These are phyloP conservation scores for Exsudoporus frostii DNA, from an alignment of 768 basidiomycete genomes.

Conservation along the genomic window DNA sequence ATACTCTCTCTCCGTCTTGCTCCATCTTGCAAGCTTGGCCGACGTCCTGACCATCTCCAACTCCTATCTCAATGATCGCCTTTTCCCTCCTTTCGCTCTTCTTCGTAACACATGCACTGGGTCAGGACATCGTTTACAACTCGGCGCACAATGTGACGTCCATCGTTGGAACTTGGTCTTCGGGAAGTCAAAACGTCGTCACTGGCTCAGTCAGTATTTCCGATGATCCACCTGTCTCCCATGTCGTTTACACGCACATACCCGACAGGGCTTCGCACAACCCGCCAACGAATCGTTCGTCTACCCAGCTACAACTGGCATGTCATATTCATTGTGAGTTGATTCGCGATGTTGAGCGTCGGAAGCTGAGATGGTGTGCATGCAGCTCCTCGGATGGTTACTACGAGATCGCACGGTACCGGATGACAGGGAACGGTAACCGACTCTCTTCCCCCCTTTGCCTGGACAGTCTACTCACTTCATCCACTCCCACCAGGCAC, in stretches of 20 bases:
- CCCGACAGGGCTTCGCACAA: slow-evolving; percentile 71
- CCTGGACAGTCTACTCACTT: not conserved
- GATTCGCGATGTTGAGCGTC: not conserved
- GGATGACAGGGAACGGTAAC: slow-evolving; percentile 82
- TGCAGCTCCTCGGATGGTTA: slow-evolving; percentile 64
- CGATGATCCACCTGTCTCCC: not conserved
- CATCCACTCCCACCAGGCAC: slow-evolving; percentile 49
- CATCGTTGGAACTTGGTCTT: slow-evolving; percentile 82
- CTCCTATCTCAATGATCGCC: slow-evolving; percentile 10
- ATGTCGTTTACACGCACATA: not conserved
- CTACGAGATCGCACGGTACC: slow-evolving; percentile 90
- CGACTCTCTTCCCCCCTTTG: not conserved
- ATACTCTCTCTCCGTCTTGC: not conserved
- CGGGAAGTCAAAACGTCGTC: slow-evolving; percentile 68
- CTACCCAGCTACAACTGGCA: slow-evolving; percentile 83
- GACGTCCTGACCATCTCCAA: not conserved
- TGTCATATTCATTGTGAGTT: slow-evolving; percentile 85
- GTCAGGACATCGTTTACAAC: slow-evolving; percentile 42
- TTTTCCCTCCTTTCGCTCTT: slow-evolving; percentile 24
- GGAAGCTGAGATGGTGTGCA: not conserved
- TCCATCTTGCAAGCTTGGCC: not conserved
- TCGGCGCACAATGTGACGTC: slow-evolving; percentile 60
- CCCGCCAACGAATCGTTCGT: slow-evolving; percentile 79
- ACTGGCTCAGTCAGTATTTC: slow-evolving; percentile 74
- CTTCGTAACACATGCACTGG: slow-evolving; percentile 29